Percentiles rank a stretch among this genome's conserved stretches.
These are phyloP conservation scores for Linnemannia schmuckeri DNA, from an alignment of 192 early-diverging fungal genomes.

Conservation along the genomic window DNA sequence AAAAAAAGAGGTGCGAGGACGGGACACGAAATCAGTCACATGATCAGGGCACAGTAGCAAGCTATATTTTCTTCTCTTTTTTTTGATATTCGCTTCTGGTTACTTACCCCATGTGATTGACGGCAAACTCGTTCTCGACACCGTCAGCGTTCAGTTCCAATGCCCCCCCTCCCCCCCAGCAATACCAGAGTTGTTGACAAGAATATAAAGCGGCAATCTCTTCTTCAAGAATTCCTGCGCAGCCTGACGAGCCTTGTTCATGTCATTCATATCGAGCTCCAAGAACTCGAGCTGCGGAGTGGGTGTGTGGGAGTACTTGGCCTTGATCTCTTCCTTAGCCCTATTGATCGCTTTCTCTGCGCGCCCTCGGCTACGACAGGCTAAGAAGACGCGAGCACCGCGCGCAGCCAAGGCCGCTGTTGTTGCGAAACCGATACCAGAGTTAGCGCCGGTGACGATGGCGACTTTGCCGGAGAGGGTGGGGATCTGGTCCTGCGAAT, in stretches of 20 bases:
- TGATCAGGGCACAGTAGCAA: background rate
- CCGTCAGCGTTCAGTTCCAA: conserved; percentile 47
- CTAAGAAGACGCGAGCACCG: conserved; percentile 38
- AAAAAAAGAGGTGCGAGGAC: too few species aligned
- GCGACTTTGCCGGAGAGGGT: conserved; percentile 55
- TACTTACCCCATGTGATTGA: conserved; percentile 60
- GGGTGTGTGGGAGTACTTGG: background rate
- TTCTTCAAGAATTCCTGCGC: conserved; percentile 48
- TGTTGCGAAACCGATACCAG: conserved; percentile 46
- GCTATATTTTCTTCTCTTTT: background rate
- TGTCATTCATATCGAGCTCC: conserved; percentile 37
- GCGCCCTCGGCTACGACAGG: conserved; percentile 12
- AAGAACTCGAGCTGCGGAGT: conserved; percentile 46
- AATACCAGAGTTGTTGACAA: conserved; percentile 58
- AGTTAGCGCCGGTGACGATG: conserved; percentile 65
- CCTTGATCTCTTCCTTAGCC: conserved; percentile 37
- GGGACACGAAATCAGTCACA: background rate
- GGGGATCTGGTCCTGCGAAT: conserved; percentile 41
- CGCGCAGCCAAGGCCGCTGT: conserved; percentile 20
- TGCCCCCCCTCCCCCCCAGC: conserved; percentile 20
- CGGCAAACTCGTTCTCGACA: conserved; percentile 58
- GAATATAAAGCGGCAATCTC: conserved; percentile 61
- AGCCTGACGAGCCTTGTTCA: conserved; percentile 13
- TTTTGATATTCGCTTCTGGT: background rate
- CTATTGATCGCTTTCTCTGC: conserved; percentile 18